phyloP scores from a whole-genome alignment of 2,329 filamentous ascomycete genomes.

The Arachnopeziza araneosa region DNA sequence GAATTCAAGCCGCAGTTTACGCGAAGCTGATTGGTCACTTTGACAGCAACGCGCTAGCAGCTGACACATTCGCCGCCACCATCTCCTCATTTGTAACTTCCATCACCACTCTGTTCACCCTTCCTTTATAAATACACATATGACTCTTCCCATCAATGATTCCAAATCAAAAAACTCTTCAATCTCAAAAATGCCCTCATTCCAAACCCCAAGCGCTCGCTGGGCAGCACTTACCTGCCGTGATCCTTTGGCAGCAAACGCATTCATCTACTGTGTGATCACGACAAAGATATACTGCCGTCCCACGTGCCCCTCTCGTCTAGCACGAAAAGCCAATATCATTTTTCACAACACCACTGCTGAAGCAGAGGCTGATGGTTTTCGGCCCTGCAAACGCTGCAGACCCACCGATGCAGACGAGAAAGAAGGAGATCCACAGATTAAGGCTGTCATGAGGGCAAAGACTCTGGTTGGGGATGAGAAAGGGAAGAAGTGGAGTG shows the following conservation, averaged over 20 bases:
- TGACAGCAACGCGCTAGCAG: slow-evolving; percentile 12
- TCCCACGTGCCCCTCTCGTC: slow-evolving; percentile 53
- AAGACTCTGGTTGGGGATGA: slow-evolving; percentile 27
- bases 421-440: slow-evolving; percentile 36
- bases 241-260: slow-evolving; percentile 33
- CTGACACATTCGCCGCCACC: slow-evolving; percentile 6
- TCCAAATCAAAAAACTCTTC: background rate
- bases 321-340: slow-evolving; percentile 56
- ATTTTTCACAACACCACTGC: slow-evolving; percentile 43
- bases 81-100: slow-evolving; percentile 11
- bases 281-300: slow-evolving; percentile 52
- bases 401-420: slow-evolving; percentile 32
- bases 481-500: slow-evolving; percentile 27
- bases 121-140: background rate
- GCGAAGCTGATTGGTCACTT: slow-evolving; percentile 20
- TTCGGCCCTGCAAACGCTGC: slow-evolving; percentile 54
- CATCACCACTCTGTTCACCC: slow-evolving; percentile 1
- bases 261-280: slow-evolving; percentile 45
- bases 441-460: slow-evolving; percentile 38
- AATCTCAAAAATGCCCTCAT: slow-evolving; percentile 9
- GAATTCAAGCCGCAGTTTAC: background rate
- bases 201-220: slow-evolving; percentile 17
- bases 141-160: background rate
- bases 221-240: slow-evolving; percentile 29
- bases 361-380: slow-evolving; percentile 44